Evolutionary conservation across 768 basidiomycete species (phyloP), one percentile per base, ranked within the genome.

Genomic region (Lentinula sp.): DNA sequence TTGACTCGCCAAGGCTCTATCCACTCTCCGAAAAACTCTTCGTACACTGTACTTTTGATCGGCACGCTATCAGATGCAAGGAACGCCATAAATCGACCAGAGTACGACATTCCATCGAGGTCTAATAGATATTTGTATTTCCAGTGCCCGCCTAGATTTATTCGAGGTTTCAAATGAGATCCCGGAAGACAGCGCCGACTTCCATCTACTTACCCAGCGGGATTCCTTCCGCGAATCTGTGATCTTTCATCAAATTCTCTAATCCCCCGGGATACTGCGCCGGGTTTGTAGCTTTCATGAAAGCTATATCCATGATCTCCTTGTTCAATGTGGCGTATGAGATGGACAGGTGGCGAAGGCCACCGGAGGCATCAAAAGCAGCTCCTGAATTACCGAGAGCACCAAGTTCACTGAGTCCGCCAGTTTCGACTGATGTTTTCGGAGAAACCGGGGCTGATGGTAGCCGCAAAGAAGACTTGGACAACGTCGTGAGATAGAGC

Each of bases 101-200:
- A 87, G 70, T 90, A 91, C 23, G 85, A 84, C 85, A 88, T 90
- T 37, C 89, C 88, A 65, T 89, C 88, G 49, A 90, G 70, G 70
- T 90, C 89, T 63, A 90, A 72, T 46, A 89, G 74, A 31, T 61
- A 76, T 74, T 89, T 89, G 76, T 90, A 85, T 63, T 81, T 73
- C 88, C 88, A 91, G 64, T 88, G 84, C 63, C 84, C 80, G 7
- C 37, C 37, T 39, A 13, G 3, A 21, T 28, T 4, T 3, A 28
- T 28, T 28, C 3, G 28, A 4, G 28, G 28, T 28, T 28, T 28
- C 28, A 28, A 28, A 28, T 3, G 28, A 28, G 28, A 28, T 28
- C 28, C 28, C 28, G 28, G 28, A 28, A 28, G 28, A 28, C 3
- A 28, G 28, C 28, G 28, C 3, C 3, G 28, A 39, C 2, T 8